Evolutionary conservation across 768 basidiomycete species (phyloP).

Genomic region (Tylopilus balloui): DNA sequence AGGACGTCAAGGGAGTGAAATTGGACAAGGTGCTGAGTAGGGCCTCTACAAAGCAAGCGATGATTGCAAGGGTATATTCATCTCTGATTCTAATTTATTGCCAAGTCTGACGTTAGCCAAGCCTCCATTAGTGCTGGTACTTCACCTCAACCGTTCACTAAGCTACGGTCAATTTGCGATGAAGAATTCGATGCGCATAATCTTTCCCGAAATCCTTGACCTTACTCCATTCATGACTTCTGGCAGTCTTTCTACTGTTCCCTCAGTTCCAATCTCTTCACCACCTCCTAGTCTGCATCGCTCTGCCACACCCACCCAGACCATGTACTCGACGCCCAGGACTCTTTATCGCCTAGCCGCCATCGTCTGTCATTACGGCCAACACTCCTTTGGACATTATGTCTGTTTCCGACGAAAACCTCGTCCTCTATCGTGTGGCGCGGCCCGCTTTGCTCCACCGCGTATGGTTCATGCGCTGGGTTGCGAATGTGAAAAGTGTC

Average conservation of each 20-base stretch:
- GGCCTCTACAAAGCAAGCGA: conserved; percentile 84
- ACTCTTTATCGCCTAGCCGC: conserved; percentile 83
- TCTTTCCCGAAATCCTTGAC: conserved; percentile 86
- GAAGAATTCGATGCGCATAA: conserved; percentile 79
- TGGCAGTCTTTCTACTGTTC: conserved; percentile 66
- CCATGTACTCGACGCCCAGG: conserved; percentile 46
- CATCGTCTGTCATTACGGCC: conserved; percentile 90
- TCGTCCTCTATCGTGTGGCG: conserved; percentile 37
- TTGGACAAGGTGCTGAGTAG: conserved; percentile 73
- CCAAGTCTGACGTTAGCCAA: conserved; percentile 31
- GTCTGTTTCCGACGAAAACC: conserved; percentile 88
- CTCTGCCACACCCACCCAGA: conserved; percentile 54
- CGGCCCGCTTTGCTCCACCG: conserved; percentile 39
- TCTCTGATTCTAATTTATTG: background rate
- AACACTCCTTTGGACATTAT: conserved; percentile 93
- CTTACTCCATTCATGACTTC: conserved; percentile 85
- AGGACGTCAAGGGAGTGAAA: conserved; percentile 75
- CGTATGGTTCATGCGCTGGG: conserved; percentile 39
- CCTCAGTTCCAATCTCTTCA: conserved; percentile 67
- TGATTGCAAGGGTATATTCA: conserved; percentile 71
- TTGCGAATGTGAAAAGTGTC: conserved; percentile 46
- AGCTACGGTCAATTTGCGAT: conserved; percentile 70
- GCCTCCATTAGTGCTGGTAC: conserved; percentile 81
- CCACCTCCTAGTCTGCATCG: conserved; percentile 47
- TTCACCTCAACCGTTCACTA: conserved; percentile 90